A percentile compares a stretch with the other conserved stretches of the same genome.
These are phyloP conservation scores for Hymenoscyphus scutula DNA, from an alignment of 2,329 filamentous ascomycete species.

Conservation along the genomic window DNA sequence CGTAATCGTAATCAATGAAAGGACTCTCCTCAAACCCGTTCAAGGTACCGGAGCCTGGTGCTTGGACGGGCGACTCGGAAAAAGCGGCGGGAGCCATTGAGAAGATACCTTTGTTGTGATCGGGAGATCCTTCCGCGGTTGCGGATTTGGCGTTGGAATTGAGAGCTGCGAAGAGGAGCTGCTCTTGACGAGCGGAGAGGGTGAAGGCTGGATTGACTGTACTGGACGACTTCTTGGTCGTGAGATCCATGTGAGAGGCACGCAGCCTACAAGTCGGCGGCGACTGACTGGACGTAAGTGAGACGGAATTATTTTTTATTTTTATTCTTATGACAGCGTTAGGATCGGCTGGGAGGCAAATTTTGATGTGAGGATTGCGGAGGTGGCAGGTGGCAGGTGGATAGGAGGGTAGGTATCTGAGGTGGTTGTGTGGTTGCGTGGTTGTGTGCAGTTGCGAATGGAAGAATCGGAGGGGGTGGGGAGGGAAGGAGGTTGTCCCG, in stretches of 20 bases:
- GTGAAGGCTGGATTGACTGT: conserved; percentile 56
- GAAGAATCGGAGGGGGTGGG: conserved; percentile 4
- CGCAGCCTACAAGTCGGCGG: conserved; percentile 7
- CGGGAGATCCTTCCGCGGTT: conserved; percentile 24
- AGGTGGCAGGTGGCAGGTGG: too few relatives aligned
- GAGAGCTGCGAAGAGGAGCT: conserved; percentile 71
- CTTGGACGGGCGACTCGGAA: conserved; percentile 47
- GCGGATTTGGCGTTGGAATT: conserved; percentile 58
- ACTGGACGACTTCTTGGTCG: conserved; percentile 17
- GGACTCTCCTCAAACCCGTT: conserved; percentile 69
- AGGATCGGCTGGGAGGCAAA: not conserved
- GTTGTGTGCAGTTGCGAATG: not conserved
- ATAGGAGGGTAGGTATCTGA: too few relatives aligned
- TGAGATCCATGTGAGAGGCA: conserved; percentile 24
- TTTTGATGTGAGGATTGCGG: not conserved
- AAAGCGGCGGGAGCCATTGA: conserved; percentile 50
- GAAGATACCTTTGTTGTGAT: conserved; percentile 39
- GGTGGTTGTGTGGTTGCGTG: too few relatives aligned
- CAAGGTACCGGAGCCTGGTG: conserved; percentile 45
- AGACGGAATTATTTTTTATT: too few relatives aligned
- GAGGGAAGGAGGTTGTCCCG: not conserved
- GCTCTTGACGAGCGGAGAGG: conserved; percentile 74
- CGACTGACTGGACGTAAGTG: too few relatives aligned
- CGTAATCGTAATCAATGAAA: conserved; percentile 75
- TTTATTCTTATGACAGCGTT: not conserved